Percentiles rank a stretch among this genome's conserved stretches.
Evolutionary conservation across 1,284 basidiomycete species (phyloP).

Genomic region (Wolfiporia cocos): DNA sequence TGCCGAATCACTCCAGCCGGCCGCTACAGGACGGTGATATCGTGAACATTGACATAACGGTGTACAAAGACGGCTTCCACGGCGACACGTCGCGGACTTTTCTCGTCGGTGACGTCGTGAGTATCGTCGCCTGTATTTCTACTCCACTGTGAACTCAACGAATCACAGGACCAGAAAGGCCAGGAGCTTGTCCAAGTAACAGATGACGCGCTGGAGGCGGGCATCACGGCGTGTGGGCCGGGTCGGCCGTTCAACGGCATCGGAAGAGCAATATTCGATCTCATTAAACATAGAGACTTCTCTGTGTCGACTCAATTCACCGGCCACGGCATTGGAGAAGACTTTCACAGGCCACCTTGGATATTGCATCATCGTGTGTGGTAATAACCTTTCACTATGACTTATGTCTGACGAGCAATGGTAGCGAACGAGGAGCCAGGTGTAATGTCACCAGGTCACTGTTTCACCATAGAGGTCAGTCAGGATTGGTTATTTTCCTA

Average conservation of each 20-base stretch:
- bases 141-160: background rate
- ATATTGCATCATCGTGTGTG: conserved; percentile 66
- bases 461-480: conserved; percentile 82
- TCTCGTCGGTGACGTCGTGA: conserved; percentile 69
- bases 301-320: conserved; percentile 73
- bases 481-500: background rate
- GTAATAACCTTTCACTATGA: background rate
- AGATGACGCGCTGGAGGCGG: conserved; percentile 63
- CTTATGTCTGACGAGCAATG: conserved; percentile 1
- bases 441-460: conserved; percentile 76
- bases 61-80: conserved; percentile 76
- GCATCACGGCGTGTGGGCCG: conserved; percentile 74
- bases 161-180: conserved; percentile 57
- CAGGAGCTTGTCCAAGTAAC: conserved; percentile 57
- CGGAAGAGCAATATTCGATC: conserved; percentile 67
- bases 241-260: conserved; percentile 70
- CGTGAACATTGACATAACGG: conserved; percentile 80
- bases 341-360: conserved; percentile 84
- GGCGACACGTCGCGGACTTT: conserved; percentile 85
- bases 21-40: conserved; percentile 76
- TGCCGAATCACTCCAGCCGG: conserved; percentile 54
- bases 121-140: conserved; percentile 10
- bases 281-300: conserved; percentile 37
- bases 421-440: conserved; percentile 76
- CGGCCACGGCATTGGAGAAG: conserved; percentile 84